Evolutionary conservation across 78 protist genomes (phyloP), one percentile per base, ranked within the genome.

Genomic region (Diacronema lutheri): DNA sequence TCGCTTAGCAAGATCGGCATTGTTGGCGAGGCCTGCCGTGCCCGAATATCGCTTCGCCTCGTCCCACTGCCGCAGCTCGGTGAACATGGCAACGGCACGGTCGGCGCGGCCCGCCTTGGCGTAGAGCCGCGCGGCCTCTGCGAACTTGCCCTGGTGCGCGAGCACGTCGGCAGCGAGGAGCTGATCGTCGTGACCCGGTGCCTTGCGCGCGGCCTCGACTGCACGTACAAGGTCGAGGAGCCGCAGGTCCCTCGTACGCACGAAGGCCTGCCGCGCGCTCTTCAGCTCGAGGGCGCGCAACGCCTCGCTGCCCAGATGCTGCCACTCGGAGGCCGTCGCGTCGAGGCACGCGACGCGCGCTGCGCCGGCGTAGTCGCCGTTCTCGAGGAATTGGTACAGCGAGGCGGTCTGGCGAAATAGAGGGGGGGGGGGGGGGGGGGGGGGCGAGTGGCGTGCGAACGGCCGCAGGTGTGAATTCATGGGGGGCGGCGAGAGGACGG

Each of bases 261-360:
- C 41, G 64, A 87, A 91, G 7, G 94, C 90, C 83, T 89, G 86
- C 33, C 83, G 44, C 37, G 95, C 93, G 14, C 73, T 33, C 38
- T 35, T 72, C 7, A 93, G 64, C 9, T 90, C 69, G 64, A 93
- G 68, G 19, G 46, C 80, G 9, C 3, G 13, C n/a, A 93, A 55
- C 29, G 94, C 89, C 23, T 85, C 80, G 23, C 46, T 38, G 21
- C 83, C 96, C 16, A 91, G 90, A 38, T 64, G 23, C 50, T 64
- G 31, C 96, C 94, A 93, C 77, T 91, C 94, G 0, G 29, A 19
- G 7, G 83, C 92, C 26, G 94, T 91, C 79, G 80, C 90, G 37
- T 81, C 87, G 55, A 93, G 85, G 79, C 94, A 91, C 13, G 94
- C 94, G 26, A 91, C 84, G n/a, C 37, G 58, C 81, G 89, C 90